Percentiles rank a stretch among this genome's conserved stretches.
Conservation (phyloP, 2,329 filamentous ascomycete species). For the Botrytis paeoniae region DNA sequence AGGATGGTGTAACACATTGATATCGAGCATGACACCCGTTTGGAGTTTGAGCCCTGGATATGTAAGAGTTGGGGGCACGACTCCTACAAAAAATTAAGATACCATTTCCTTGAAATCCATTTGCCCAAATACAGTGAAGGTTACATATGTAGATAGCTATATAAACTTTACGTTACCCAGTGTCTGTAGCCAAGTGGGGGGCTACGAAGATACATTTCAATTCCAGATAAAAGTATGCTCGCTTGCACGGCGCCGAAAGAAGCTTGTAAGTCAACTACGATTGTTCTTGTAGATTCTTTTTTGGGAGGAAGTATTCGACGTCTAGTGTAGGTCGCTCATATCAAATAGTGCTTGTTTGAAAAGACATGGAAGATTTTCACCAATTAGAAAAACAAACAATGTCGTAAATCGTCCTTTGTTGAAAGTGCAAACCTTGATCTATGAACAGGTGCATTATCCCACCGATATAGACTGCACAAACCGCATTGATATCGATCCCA, state of each 20-base stretch:
- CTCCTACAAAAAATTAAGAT: background rate
- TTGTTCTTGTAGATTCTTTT: background rate
- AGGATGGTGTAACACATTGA: background rate
- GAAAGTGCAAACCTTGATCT: background rate
- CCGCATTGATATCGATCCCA: slow-evolving; percentile 8
- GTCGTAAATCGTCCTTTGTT: background rate
- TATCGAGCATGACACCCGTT: background rate
- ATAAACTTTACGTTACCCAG: background rate
- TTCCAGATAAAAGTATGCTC: background rate
- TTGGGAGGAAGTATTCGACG: background rate
- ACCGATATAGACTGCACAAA: background rate
- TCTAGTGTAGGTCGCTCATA: background rate
- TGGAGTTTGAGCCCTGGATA: background rate
- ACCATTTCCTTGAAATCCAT: background rate
- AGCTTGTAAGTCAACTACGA: background rate
- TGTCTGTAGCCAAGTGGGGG: background rate
- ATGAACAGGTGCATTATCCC: background rate
- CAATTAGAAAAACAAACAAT: background rate
- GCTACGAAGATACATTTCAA: background rate
- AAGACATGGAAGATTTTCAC: background rate
- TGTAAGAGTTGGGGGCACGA: background rate
- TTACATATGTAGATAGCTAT: background rate
- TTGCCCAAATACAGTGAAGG: background rate
- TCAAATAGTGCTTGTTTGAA: background rate
- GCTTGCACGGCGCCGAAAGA: background rate